Conservation (phyloP, 176 grass and related monocot species). For the Lolium perenne region DNA sequence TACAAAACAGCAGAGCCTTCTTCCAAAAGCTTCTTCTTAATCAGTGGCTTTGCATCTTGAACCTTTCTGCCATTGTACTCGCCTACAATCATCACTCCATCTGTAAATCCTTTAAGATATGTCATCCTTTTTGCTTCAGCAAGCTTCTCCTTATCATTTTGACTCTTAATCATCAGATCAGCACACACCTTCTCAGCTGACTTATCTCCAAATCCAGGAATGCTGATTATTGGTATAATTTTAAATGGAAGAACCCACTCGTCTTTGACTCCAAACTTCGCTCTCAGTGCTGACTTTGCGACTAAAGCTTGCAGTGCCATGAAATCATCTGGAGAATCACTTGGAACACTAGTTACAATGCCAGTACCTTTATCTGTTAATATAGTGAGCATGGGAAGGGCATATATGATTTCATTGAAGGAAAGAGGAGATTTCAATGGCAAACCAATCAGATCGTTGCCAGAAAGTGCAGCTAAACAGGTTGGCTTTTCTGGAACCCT, state of each 20-base stretch:
- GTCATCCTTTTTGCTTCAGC: slow-evolving; percentile 75
- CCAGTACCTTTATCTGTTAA: slow-evolving; percentile 68
- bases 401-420: slow-evolving; percentile 70
- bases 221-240: slow-evolving; percentile 65
- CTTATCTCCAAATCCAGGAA: slow-evolving; percentile 78
- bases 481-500: slow-evolving; percentile 62
- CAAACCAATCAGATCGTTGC: slow-evolving; percentile 78
- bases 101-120: slow-evolving; percentile 80
- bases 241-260: slow-evolving; percentile 76
- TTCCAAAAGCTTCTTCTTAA: slow-evolving; percentile 73
- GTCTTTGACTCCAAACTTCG: slow-evolving; percentile 69
- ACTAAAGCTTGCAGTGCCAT: slow-evolving; percentile 74
- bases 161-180: slow-evolving; percentile 71
- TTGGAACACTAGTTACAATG: slow-evolving; percentile 74
- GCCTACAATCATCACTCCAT: slow-evolving; percentile 78
- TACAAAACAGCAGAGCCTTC: slow-evolving; percentile 62
- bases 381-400: slow-evolving; percentile 78
- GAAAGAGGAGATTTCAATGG: slow-evolving; percentile 74
- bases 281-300: slow-evolving; percentile 59
- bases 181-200: slow-evolving; percentile 72
- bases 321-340: slow-evolving; percentile 78
- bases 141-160: slow-evolving; percentile 78
- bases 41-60: slow-evolving; percentile 76
- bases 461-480: slow-evolving; percentile 63
- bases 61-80: slow-evolving; percentile 69